Percentiles rank a stretch among this genome's conserved stretches.
These are phyloP conservation scores for Triangularia setosa DNA, from an alignment of 2,329 filamentous ascomycete species.

Conservation along the genomic window DNA sequence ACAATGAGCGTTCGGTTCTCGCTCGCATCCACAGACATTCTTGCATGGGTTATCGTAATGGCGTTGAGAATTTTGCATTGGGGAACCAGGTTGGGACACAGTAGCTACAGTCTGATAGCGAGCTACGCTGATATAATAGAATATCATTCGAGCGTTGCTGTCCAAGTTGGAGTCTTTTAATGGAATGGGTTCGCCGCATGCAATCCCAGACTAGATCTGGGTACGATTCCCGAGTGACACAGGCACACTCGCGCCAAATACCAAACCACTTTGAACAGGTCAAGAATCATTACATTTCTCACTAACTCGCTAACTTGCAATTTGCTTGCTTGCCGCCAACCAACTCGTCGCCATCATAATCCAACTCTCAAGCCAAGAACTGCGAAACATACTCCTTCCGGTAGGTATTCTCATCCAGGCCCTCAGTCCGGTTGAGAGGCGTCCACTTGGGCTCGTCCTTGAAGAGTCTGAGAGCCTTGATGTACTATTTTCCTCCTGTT, in stretches of 20 bases:
- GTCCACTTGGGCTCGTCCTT: conserved; percentile 99
- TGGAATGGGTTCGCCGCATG: no score
- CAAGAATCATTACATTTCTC: not conserved
- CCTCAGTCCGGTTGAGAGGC: conserved; percentile 73
- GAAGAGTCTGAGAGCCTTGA: conserved; percentile 94
- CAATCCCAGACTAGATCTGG: not conserved
- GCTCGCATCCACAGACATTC: not conserved
- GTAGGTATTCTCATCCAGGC: conserved; percentile 74
- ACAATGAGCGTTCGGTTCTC: not conserved
- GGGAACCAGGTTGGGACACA: not conserved
- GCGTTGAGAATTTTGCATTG: not conserved
- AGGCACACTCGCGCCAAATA: not conserved
- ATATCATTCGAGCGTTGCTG: not conserved
- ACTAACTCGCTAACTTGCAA: not conserved
- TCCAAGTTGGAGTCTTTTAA: not conserved
- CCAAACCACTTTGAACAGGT: not conserved
- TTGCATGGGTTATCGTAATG: not conserved
- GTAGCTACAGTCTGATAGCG: not conserved
- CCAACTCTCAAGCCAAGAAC: conserved; percentile 33
- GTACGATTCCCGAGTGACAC: not conserved
- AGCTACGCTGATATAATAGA: not conserved
- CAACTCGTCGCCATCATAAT: not conserved
- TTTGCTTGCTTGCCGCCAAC: not conserved
- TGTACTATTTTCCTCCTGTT: conserved; percentile 58
- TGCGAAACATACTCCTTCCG: conserved; percentile 70